A percentile compares a stretch with the other conserved stretches of the same genome.
These are phyloP conservation scores for Podaxis sp. DNA, from an alignment of 768 basidiomycete genomes.

Conservation along the genomic window DNA sequence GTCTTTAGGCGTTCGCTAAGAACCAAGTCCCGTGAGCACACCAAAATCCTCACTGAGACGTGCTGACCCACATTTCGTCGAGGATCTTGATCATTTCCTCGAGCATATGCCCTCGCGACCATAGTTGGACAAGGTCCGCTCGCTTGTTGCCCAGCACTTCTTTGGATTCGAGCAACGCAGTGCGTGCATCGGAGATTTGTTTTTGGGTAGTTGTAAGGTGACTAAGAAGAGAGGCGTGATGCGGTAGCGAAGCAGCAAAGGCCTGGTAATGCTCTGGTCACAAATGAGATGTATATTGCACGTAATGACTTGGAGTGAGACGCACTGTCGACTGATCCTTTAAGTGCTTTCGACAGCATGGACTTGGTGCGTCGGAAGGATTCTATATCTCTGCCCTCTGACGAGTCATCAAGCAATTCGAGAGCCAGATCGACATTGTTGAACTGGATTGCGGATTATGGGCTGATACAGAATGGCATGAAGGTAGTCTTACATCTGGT, in stretches of 20 bases:
- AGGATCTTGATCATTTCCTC: constrained; percentile 95
- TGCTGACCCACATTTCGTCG: constrained; percentile 75
- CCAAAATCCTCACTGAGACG: neutral
- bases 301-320: constrained; percentile 16
- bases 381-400: constrained; percentile 66
- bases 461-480: constrained; percentile 9
- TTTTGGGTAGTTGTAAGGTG: constrained; percentile 71
- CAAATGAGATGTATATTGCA: constrained; percentile 5
- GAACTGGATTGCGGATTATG: constrained; percentile 48
- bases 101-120: constrained; percentile 84
- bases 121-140: constrained; percentile 85
- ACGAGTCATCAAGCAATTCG: constrained; percentile 76
- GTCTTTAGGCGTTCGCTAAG: constrained; percentile 82
- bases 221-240: constrained; percentile 74
- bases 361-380: constrained; percentile 76
- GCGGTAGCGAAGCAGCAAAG: constrained; percentile 90
- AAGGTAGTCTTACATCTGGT: constrained; percentile 55
- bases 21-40: constrained; percentile 7
- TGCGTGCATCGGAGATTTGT: constrained; percentile 69
- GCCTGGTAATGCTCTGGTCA: constrained; percentile 81
- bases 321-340: constrained; percentile 86
- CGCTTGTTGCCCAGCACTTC: constrained; percentile 77
- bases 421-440: constrained; percentile 93
- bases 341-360: constrained; percentile 74
- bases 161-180: constrained; percentile 71